phyloP scores from a whole-genome alignment of 2,329 filamentous ascomycete genomes.

The Shiraia bambusicola region DNA sequence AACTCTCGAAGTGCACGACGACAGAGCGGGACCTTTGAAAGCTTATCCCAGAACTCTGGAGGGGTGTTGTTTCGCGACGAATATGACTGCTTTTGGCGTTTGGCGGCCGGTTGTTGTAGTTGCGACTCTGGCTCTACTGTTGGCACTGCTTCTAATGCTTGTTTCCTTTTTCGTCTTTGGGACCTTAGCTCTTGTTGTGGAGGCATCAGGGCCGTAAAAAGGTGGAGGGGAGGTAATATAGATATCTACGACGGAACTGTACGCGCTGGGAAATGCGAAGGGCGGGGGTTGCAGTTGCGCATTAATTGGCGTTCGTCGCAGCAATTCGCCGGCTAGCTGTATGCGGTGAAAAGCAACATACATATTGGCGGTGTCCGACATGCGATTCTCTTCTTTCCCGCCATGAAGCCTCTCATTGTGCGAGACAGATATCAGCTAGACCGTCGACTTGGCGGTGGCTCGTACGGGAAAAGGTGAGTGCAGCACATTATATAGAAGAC shows the following conservation, averaged over 20 bases:
- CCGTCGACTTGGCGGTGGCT: slow-evolving; percentile 12
- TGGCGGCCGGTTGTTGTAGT: slow-evolving; percentile 7
- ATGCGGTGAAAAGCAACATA: neutral
- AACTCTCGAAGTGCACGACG: slow-evolving; percentile 15
- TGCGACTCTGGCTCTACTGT: too few species aligned
- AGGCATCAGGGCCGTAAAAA: slow-evolving; percentile 6
- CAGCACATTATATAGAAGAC: slow-evolving; percentile 4
- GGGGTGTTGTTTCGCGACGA: slow-evolving; percentile 7
- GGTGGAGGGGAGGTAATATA: slow-evolving; percentile 7
- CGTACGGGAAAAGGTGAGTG: slow-evolving; percentile 15
- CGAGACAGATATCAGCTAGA: slow-evolving; percentile 15
- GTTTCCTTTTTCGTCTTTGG: slow-evolving; percentile 13
- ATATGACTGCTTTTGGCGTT: slow-evolving; percentile 9
- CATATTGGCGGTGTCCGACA: neutral
- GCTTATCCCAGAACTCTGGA: slow-evolving; percentile 15
- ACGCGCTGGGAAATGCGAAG: slow-evolving; percentile 3
- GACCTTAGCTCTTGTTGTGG: slow-evolving; percentile 4
- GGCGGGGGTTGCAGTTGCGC: slow-evolving; percentile 1
- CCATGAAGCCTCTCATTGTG: slow-evolving; percentile 1
- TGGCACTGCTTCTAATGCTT: slow-evolving; percentile 8
- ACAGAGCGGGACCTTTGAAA: slow-evolving; percentile 13
- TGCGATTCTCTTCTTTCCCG: neutral
- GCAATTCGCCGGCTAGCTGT: neutral
- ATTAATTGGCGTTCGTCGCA: neutral
- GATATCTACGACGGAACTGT: slow-evolving; percentile 4